These are phyloP conservation scores for Ophiostoma novo-ulmi DNA, from an alignment of 2,329 filamentous ascomycete species.

Conservation along the genomic window DNA sequence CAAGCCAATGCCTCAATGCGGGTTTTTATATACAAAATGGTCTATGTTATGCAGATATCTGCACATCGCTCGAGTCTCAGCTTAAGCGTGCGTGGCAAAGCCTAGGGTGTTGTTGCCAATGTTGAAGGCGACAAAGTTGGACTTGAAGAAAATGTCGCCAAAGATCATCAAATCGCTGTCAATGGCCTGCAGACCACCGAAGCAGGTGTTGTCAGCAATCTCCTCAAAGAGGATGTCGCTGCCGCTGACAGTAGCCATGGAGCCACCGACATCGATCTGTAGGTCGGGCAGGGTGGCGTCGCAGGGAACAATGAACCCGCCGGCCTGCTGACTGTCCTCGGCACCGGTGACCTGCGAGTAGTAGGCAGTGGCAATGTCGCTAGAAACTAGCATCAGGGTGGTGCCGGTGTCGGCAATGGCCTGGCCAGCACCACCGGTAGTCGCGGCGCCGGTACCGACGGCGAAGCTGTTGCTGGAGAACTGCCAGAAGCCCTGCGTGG, in stretches of 20 bases:
- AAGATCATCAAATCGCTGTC: slow-evolving; percentile 55
- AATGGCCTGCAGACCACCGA: slow-evolving; percentile 61
- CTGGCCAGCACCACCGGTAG: slow-evolving; percentile 40
- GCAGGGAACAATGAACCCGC: slow-evolving; percentile 47
- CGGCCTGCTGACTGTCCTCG: slow-evolving; percentile 36
- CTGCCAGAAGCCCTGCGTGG: slow-evolving; percentile 62
- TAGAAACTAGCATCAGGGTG: slow-evolving; percentile 57
- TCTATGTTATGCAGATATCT: neutral
- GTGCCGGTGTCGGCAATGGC: slow-evolving; percentile 57
- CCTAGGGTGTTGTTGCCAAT: slow-evolving; percentile 51
- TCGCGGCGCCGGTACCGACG: slow-evolving; percentile 42
- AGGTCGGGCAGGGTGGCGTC: slow-evolving; percentile 44
- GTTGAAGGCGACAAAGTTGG: slow-evolving; percentile 55
- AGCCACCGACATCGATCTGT: slow-evolving; percentile 51
- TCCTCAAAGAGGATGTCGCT: slow-evolving; percentile 49
- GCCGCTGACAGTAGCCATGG: slow-evolving; percentile 52
- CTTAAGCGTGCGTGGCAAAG: slow-evolving; percentile 44
- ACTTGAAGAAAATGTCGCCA: slow-evolving; percentile 59
- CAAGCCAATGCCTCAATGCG: neutral
- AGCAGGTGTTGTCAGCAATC: slow-evolving; percentile 53
- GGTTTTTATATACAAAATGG: neutral
- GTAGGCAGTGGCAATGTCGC: slow-evolving; percentile 46
- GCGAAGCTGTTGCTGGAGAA: slow-evolving; percentile 54
- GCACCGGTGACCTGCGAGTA: slow-evolving; percentile 45
- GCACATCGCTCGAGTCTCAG: too few species aligned